Evolutionary conservation across 345 rosid species (phyloP).

Genomic region (Alliaria petiolata): DNA sequence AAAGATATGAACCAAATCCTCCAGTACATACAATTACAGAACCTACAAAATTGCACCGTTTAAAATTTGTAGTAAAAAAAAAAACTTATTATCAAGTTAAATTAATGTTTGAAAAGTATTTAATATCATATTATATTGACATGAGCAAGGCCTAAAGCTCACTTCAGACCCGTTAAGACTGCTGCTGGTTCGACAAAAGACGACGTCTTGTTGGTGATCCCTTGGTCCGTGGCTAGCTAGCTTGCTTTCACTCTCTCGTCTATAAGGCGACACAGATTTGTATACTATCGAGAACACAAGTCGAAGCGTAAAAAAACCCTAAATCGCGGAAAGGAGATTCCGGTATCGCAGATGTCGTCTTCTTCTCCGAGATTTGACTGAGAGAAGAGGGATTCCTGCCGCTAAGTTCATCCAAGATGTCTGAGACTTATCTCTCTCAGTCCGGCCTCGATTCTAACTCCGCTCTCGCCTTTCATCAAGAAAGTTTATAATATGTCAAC

Average conservation of each 20-base stretch:
- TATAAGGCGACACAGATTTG: neutral
- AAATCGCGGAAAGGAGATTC: slow-evolving; percentile 5
- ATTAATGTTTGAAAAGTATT: no score
- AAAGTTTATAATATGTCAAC: no score
- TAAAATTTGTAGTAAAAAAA: no score
- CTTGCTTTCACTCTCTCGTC: neutral
- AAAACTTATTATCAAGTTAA: no score
- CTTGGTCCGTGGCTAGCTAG: neutral
- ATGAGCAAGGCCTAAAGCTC: slow-evolving; percentile 1
- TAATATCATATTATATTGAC: no score
- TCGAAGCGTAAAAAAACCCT: neutral
- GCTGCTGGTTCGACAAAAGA: neutral
- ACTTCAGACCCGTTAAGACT: neutral
- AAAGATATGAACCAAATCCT: no score
- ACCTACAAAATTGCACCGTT: no score
- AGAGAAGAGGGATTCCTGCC: slow-evolving; percentile 87
- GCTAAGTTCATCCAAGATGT: slow-evolving; percentile 92
- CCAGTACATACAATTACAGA: no score
- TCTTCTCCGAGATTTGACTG: slow-evolving; percentile 43
- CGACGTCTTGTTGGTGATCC: neutral
- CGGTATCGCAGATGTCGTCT: slow-evolving; percentile 20
- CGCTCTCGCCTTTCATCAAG: slow-evolving; percentile 86
- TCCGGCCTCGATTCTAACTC: no score
- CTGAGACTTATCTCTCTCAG: slow-evolving; percentile 63
- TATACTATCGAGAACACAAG: no score